Evolutionary conservation across 352 stramenopile genomes (phyloP), one percentile per base, ranked within the genome.

Genomic region (Globisporangium barbulae): DNA sequence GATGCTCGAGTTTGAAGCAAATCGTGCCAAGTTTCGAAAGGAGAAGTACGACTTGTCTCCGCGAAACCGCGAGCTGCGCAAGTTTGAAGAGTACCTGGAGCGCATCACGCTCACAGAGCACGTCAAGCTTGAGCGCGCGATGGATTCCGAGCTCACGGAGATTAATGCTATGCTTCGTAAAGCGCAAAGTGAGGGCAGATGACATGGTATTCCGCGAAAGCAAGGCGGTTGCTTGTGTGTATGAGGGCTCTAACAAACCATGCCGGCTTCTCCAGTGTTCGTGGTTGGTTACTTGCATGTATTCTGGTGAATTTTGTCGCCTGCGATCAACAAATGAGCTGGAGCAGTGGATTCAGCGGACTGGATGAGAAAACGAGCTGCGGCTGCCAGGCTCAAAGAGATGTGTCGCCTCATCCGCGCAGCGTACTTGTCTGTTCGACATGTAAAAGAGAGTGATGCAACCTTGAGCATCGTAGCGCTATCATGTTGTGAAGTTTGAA

Each of bases 41-140:
- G 80, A 88, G 50, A 77, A 70, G 49, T 88, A 89, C 65, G 59
- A 82, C 50, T 53, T 89, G 41, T 85, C 75, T 17, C 71, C 78
- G 0, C 67, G 71, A 1, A 76, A 74, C 45, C 65, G 69, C 10
- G 75, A 83, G 6, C 65, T 89, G 15, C 54, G 21, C 1, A 54
- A 55, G 13, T 89, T 89, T 17, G 80, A 89, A 45, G 57, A 71
- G 58, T 76, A 75, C 22, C 50, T 89, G 5, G 78, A 89, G 54
- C 76, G 76, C n/a, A 75, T 89, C 35, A 83, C 74, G 17, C 59
- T 89, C 17, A 78, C 49, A 0, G 80, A 89, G 42, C 71, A 76
- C 19, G 70, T 79, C 15, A 63, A 68, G 31, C 60, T 89, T 9
- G 68, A 86, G 12, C 65, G 72, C 39, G 80, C 80, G 21, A 58